Conservation (phyloP, 306 rosid species). For the Rosa multiflora region DNA sequence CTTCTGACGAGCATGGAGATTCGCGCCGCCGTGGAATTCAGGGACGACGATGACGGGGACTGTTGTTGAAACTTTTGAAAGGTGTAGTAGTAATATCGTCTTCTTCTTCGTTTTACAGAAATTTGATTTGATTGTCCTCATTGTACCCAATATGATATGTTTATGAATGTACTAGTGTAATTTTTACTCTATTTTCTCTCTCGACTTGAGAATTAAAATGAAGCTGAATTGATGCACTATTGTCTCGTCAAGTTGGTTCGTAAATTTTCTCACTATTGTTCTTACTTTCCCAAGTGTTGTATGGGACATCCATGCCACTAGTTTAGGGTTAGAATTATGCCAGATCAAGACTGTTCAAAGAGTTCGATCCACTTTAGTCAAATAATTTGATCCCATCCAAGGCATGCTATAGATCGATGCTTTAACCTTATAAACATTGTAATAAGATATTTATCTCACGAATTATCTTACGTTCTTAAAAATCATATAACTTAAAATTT, state of each 20-base stretch:
- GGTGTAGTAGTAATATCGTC: background rate
- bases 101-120: background rate
- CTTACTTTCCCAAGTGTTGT: background rate
- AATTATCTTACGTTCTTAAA: too few relatives aligned
- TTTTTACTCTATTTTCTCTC: background rate
- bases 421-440: too few relatives aligned
- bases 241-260: background rate
- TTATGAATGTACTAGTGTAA: background rate
- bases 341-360: too few relatives aligned
- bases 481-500: too few relatives aligned
- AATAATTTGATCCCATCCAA: too few relatives aligned
- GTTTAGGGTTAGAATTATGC: background rate
- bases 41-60: background rate
- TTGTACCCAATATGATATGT: background rate
- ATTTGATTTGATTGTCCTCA: constrained; percentile 7
- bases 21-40: background rate
- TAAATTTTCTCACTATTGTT: background rate
- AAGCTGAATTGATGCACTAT: background rate
- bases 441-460: too few relatives aligned
- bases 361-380: too few relatives aligned
- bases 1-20: constrained; percentile 35
- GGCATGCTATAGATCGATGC: too few relatives aligned
- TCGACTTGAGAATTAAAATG: background rate
- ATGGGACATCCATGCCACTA: background rate
- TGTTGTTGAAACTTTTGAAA: background rate